Percentiles rank a stretch among this genome's conserved stretches.
Evolutionary conservation across 345 rosid genomes (phyloP).

Genomic region (Geranium brycei): DNA sequence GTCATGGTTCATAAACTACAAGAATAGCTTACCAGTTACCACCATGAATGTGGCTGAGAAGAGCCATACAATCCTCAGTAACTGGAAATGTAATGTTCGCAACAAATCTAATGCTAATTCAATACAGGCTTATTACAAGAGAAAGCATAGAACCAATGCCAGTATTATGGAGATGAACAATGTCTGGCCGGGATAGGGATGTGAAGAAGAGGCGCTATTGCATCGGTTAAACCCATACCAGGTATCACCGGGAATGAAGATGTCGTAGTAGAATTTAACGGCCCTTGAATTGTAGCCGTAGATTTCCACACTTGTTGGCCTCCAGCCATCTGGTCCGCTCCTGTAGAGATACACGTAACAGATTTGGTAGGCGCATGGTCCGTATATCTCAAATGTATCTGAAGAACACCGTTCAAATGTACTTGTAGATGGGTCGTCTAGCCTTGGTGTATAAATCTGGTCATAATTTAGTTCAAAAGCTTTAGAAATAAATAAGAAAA

Average conservation of each 20-base stretch:
- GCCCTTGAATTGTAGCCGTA: constrained; percentile 27
- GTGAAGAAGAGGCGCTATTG: constrained; percentile 32
- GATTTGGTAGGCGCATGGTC: constrained; percentile 64
- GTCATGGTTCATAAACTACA: too few species aligned
- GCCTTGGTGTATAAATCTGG: constrained; percentile 66
- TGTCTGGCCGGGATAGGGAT: neutral
- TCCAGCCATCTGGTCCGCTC: constrained; percentile 77
- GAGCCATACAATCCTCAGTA: too few species aligned
- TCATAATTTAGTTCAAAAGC: constrained; percentile 1
- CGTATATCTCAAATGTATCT: constrained; percentile 54
- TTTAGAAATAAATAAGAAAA: neutral
- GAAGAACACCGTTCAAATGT: constrained; percentile 72
- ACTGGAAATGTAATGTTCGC: too few species aligned
- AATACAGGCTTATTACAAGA: constrained; percentile 11
- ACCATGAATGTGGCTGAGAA: too few species aligned
- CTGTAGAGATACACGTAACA: constrained; percentile 76
- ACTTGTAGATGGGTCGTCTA: constrained; percentile 47
- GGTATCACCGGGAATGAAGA: constrained; percentile 38
- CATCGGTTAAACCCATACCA: constrained; percentile 81
- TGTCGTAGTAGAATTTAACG: constrained; percentile 41
- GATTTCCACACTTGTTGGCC: constrained; percentile 47
- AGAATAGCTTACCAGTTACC: too few species aligned
- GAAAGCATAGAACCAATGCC: constrained; percentile 18
- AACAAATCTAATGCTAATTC: neutral
- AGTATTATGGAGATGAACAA: constrained; percentile 14